Conservation (phyloP, 176 grass and related monocot genomes). For the Microstegium vimineum region DNA sequence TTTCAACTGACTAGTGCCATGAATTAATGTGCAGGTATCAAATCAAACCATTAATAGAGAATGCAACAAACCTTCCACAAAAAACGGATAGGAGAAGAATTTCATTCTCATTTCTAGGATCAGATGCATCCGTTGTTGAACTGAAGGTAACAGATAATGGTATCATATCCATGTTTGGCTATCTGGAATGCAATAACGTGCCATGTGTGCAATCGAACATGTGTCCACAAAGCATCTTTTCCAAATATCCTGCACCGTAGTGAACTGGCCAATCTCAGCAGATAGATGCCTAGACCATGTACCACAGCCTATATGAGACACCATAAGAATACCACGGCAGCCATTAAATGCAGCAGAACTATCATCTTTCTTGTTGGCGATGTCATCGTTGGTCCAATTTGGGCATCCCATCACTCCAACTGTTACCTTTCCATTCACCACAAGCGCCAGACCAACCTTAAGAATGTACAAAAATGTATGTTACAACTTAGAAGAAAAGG, state of each 20-base stretch:
- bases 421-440: conserved; percentile 72
- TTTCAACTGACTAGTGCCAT: not conserved
- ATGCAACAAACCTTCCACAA: conserved; percentile 74
- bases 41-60: conserved; percentile 5
- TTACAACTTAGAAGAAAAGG: conserved; percentile 20
- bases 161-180: conserved; percentile 90
- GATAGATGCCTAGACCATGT: conserved; percentile 69
- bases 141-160: conserved; percentile 63
- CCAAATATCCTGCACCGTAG: conserved; percentile 42
- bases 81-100: conserved; percentile 66
- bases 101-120: conserved; percentile 46
- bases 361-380: conserved; percentile 15
- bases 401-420: conserved; percentile 88
- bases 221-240: conserved; percentile 76
- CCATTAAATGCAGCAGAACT: conserved; percentile 8
- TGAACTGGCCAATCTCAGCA: conserved; percentile 24
- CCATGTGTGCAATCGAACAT: conserved; percentile 52
- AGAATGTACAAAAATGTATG: conserved; percentile 31
- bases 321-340: conserved; percentile 74
- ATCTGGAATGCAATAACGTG: conserved; percentile 85
- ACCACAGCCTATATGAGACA: conserved; percentile 73
- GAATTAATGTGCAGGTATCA: not conserved
- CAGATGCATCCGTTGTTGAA: conserved; percentile 36
- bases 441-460: conserved; percentile 85
- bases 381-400: conserved; percentile 60